These are phyloP conservation scores for Phytopythium helicoides DNA, from an alignment of 352 stramenopile genomes.

Conservation along the genomic window DNA sequence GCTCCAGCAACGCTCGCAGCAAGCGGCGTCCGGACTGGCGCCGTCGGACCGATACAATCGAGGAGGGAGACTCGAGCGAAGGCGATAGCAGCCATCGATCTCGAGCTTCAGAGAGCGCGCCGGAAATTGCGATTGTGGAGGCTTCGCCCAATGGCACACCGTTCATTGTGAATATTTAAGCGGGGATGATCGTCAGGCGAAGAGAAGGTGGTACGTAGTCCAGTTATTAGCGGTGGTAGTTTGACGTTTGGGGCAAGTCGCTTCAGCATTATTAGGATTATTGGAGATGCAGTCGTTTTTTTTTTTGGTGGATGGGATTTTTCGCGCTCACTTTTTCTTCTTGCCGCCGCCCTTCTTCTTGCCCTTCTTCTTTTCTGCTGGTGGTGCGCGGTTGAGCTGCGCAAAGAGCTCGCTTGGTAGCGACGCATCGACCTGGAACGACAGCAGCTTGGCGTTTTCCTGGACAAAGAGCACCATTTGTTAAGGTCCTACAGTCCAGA, in stretches of 20 bases:
- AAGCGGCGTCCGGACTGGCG: conserved; percentile 38
- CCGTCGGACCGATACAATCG: conserved; percentile 35
- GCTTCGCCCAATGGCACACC: conserved; percentile 48
- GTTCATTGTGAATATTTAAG: conserved; percentile 65
- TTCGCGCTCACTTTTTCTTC: conserved; percentile 36
- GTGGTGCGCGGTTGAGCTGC: conserved; percentile 68
- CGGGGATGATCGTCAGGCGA: neutral
- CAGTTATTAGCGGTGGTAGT: neutral
- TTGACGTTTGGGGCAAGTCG: neutral
- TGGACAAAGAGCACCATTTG: too few species aligned
- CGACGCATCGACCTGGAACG: conserved; percentile 75
- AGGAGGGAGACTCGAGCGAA: conserved; percentile 14
- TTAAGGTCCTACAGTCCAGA: too few species aligned
- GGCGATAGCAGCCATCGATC: conserved; percentile 3
- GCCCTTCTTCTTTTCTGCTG: conserved; percentile 81
- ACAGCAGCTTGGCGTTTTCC: conserved; percentile 64
- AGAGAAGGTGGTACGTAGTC: neutral
- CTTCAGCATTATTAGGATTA: too few species aligned
- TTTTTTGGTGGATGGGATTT: neutral
- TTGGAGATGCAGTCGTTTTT: neutral
- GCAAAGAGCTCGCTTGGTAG: conserved; percentile 66
- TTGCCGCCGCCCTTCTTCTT: conserved; percentile 70
- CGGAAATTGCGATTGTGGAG: conserved; percentile 31
- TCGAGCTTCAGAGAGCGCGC: neutral
- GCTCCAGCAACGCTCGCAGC: conserved; percentile 9